These are phyloP conservation scores for Sporodiniella umbellata DNA, from an alignment of 371 early-diverging fungal genomes.

Conservation along the genomic window DNA sequence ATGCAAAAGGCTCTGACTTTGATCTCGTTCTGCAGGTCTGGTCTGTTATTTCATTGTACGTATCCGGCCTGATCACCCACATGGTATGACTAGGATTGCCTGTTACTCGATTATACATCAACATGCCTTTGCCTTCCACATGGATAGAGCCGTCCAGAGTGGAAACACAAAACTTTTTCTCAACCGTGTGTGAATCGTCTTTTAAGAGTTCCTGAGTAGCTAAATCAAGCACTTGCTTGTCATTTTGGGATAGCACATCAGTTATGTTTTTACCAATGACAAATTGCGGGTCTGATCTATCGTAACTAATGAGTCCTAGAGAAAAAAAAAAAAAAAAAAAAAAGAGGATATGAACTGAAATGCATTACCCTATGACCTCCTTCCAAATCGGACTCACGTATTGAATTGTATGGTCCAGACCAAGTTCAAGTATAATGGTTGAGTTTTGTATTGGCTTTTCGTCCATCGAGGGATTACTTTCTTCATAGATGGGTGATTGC, in stretches of 20 bases:
- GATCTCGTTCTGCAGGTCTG: conserved; percentile 14
- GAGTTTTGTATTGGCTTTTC: conserved; percentile 28
- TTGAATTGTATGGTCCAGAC: conserved; percentile 42
- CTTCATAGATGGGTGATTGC: neutral
- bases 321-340: neutral
- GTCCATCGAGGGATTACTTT: neutral
- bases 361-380: conserved; percentile 58
- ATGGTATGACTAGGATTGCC: conserved; percentile 77
- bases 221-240: conserved; percentile 60
- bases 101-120: conserved; percentile 71
- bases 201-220: conserved; percentile 67
- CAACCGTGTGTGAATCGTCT: conserved; percentile 74
- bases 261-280: conserved; percentile 47
- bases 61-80: conserved; percentile 76
- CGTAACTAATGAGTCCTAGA: neutral
- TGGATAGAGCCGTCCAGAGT: conserved; percentile 48
- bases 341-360: neutral
- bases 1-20: conserved; percentile 28
- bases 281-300: conserved; percentile 50
- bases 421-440: conserved; percentile 62
- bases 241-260: conserved; percentile 46
- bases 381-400: conserved; percentile 65
- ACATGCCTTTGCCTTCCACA: conserved; percentile 91
- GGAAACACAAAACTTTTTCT: conserved; percentile 66
- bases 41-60: no score